Base-by-base conservation (phyloP, 495 filamentous ascomycete species). In the Bombardia bombarda region DNA sequence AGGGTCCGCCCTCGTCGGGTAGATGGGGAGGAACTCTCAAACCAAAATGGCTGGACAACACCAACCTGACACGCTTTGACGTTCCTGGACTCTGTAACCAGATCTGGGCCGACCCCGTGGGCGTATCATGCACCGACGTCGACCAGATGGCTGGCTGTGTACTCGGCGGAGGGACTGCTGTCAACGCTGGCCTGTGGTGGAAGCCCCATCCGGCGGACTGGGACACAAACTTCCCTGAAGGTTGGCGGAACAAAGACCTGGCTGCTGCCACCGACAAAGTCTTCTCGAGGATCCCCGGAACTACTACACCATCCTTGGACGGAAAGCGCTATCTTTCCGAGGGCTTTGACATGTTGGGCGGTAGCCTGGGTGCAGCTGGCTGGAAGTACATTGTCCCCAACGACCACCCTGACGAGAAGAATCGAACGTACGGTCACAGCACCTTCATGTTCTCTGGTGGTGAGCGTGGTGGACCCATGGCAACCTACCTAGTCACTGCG, bases 61-160 rank as follows among this genome's bases (percentile, higher is more conserved):
- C 78, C 18, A 74, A 74, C 34, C 62, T 88, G 32, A 86, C 83
- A 18, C 70, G 79, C 17, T 84, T 86, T 45, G 84, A 88, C 55
- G 73, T 87, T 7, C 84, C 84, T 1, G 84, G 83, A 38, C 71
- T 87, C 38, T 83, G 77, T 59, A 83, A 77, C 50, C 71, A 78
- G 54, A 81, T 80, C 42, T 84, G 73, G 74, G 67, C 64, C 24
- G 71, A 77, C 47, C 77, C 73, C 14, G 59, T 58, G 10, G 80
- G 70, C 40, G 74, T 79, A 51, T 67, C 73, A 26, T 86, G 82
- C 56, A 72, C 73, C 4, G 79, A 87, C 51, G 76, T 77, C 12
- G 77, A 74, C 36, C 76, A 80, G 44, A 84, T 81, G 74, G 81
- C 80, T 33, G 83, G 80, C 22, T 88, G 83, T 51, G 73, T 86